Conservation (phyloP, 345 rosid genomes). For the Dovyalis caffra region DNA sequence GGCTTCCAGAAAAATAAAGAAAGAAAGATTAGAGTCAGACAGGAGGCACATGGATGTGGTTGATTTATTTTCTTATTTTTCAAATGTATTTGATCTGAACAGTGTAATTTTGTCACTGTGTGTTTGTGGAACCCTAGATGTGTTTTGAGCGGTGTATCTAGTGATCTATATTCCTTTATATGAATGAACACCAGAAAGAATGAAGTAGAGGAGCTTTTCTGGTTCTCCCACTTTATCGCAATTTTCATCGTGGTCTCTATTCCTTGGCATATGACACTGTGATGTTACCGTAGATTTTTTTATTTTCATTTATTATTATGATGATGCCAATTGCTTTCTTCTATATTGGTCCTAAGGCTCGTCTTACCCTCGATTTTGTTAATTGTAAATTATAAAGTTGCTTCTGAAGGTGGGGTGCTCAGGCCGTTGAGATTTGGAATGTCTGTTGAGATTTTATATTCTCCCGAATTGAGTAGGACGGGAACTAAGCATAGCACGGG, state of each 20-base stretch:
- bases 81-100: slow-evolving; percentile 22
- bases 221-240: slow-evolving; percentile 21
- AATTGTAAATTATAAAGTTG: too few species aligned
- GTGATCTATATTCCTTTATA: slow-evolving; percentile 14
- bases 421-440: too few species aligned
- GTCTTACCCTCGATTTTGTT: too few species aligned
- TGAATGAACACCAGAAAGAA: slow-evolving; percentile 18
- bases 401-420: too few species aligned
- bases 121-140: slow-evolving; percentile 30
- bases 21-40: neutral
- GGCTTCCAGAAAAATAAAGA: slow-evolving; percentile 7
- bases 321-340: too few species aligned
- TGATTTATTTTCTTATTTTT: slow-evolving; percentile 16
- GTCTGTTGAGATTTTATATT: too few species aligned
- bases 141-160: slow-evolving; percentile 25
- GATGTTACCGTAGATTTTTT: neutral
- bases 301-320: too few species aligned
- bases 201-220: slow-evolving; percentile 20
- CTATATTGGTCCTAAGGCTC: too few species aligned
- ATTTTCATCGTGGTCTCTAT: neutral
- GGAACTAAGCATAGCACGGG: too few species aligned
- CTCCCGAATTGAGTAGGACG: too few species aligned
- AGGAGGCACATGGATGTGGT: slow-evolving; percentile 24
- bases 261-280: neutral
- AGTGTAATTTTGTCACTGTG: slow-evolving; percentile 31